Base-by-base conservation (phyloP, 164 flowering plant species). In the Protea cynaroides region DNA sequence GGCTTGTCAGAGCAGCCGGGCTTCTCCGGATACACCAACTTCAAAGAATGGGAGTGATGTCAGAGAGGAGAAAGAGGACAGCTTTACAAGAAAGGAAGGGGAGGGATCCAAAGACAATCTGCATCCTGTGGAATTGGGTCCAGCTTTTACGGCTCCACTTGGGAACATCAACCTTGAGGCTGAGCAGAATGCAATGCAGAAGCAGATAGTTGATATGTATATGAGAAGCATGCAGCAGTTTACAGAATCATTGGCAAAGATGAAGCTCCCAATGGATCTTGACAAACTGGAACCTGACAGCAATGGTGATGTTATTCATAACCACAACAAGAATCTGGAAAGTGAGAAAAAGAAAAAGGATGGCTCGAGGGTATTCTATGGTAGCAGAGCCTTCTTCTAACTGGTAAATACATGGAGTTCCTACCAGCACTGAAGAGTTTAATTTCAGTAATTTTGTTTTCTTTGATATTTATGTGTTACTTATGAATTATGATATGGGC, bases 221-320 rank as follows among this genome's bases (percentile, higher is more conserved):
- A 92, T 88, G 95, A 86, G 82, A 53, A 92, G 98, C 71, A 89
- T 89, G 98, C 95, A 89, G 12, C 96, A 92, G 63, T 89, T 92
- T 62, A 86, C 92, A 0, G 94, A 89, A 71, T 92, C 97, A 1
- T 68, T 87, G 72, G 90, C 89, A 15, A 87, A 89, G 62, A 92
- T 92, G 98, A 87, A 92, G 80, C 92, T 92, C 13, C 96, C 91
- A 8, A 84, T 89, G 89, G 89, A 88, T 65, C 76, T 92, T 53
- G 82, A 72, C 56, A 81, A 79, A 51, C 72, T 71, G 8, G 79
- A 77, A 55, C 29, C 24, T 14, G 76, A 76, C 59, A 73, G 69
- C 43, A 36, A 50, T 46, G 75, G 82, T 8, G 77, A 74, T 51
- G 72, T 75, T 56, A 77, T 76, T 51, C 86, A 80, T 69, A 67